Evolutionary conservation across 1,284 basidiomycete genomes (phyloP), one percentile per base, ranked within the genome.

Genomic region (Melampsora americana): DNA sequence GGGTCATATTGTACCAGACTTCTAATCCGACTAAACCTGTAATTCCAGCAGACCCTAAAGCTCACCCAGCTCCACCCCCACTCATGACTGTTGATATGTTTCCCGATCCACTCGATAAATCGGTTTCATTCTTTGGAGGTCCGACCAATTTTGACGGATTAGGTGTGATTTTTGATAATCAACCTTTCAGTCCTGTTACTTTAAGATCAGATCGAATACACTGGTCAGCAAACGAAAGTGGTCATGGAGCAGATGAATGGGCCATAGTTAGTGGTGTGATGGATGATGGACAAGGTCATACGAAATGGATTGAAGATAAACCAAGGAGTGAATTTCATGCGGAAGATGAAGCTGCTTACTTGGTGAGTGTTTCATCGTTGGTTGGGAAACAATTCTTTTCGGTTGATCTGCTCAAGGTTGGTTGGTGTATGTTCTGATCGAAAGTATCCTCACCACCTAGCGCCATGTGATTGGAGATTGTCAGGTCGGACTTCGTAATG

Each of bases 111-210:
- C 48, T 77, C n/a, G 81, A 82, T 70, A 39, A 67, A 14, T 16
- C 59, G 56, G 79, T 81, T 53, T 81, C 81, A 26, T 78, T 82
- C 70, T 82, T 82, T 69, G 81, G 81, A 46, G 78, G 77, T 28
- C 77, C 79, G 16, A 78, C 69, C 35, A 26, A 39, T 12, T 82
- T 82, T 78, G 80, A 81, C 70, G 81, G 81, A 50, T 79, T 82
- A 28, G 81, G 80, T 16, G 66, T 82, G 69, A 62, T 82, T 56
- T 80, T 82, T 61, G 81, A 82, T 77, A 77, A 79, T 2, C 77
- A 79, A 14, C 81, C 81, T 0, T 77, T 78, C 4, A 66, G 72
- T 7, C 81, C 81, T 0, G 62, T 82, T 18, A 78, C 78, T 39
- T 61, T 74, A 11, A 73, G 81, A 2, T 79, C 79, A 14, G 80